Evolutionary conservation across 495 filamentous ascomycete species (phyloP).

Genomic region (Penicillium argentinense): DNA sequence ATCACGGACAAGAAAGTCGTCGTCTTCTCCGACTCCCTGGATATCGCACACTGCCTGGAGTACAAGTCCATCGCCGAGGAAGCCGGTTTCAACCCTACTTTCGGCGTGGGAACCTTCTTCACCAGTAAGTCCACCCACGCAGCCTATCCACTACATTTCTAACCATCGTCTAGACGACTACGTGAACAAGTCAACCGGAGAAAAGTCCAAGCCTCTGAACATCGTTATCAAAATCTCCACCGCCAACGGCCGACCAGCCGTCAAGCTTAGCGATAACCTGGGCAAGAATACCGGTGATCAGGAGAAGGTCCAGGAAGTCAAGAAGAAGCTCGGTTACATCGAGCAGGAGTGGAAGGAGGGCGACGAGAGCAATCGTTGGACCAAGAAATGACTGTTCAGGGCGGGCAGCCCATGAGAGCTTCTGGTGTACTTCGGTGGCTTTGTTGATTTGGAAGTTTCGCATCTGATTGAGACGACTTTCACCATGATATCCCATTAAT

Average conservation of each 20-base stretch:
- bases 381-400: slow-evolving; percentile 25
- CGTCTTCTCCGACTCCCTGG: slow-evolving; percentile 95
- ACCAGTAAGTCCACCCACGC: slow-evolving; percentile 58
- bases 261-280: slow-evolving; percentile 96
- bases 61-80: slow-evolving; percentile 81
- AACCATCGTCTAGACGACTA: slow-evolving; percentile 68
- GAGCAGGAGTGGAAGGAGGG: slow-evolving; percentile 82
- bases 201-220: slow-evolving; percentile 91
- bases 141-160: background rate
- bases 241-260: slow-evolving; percentile 74
- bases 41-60: slow-evolving; percentile 86
- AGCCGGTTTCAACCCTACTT: slow-evolving; percentile 76
- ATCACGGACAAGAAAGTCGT: slow-evolving; percentile 85
- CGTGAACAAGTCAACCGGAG: slow-evolving; percentile 57
- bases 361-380: slow-evolving; percentile 84
- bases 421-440: too few relatives aligned
- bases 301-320: slow-evolving; percentile 75
- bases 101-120: slow-evolving; percentile 93
- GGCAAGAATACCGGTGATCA: slow-evolving; percentile 94
- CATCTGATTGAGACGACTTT: background rate
- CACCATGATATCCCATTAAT: slow-evolving; percentile 18
- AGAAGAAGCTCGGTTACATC: slow-evolving; percentile 78
- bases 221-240: slow-evolving; percentile 96
- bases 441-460: background rate
- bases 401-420: too few relatives aligned